Evolutionary conservation across 179 eudicot genomes (phyloP).

Genomic region (Amaranthus tricolor): DNA sequence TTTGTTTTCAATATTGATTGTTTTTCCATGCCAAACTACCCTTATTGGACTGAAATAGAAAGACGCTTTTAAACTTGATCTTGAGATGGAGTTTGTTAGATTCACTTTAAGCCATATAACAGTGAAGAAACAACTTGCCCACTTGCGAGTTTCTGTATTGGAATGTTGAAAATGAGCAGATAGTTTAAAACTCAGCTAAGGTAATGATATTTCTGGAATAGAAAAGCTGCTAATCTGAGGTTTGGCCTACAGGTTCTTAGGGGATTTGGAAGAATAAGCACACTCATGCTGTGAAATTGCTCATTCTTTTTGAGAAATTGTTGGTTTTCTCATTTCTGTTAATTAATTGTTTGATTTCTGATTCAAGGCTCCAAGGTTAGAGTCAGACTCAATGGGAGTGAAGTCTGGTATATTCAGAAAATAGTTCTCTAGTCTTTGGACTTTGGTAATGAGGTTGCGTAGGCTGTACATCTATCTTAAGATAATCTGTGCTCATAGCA

Average conservation of each 20-base stretch:
- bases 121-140: neutral
- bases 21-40: neutral
- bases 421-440: too few relatives aligned
- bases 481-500: too few relatives aligned
- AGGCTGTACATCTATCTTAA: too few relatives aligned
- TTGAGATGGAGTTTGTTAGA: neutral
- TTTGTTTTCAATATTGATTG: neutral
- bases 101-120: neutral
- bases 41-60: neutral
- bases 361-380: too few relatives aligned
- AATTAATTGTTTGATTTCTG: too few relatives aligned
- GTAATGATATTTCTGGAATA: neutral
- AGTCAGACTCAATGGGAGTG: too few relatives aligned
- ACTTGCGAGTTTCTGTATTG: neutral
- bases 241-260: neutral
- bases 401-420: too few relatives aligned
- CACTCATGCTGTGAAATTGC: neutral
- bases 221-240: neutral
- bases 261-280: neutral
- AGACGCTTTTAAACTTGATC: neutral
- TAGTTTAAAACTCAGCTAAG: neutral
- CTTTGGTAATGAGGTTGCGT: too few relatives aligned
- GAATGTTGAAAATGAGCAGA: neutral
- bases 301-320: neutral
- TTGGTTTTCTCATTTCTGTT: neutral